Conservation (phyloP, 2,329 filamentous ascomycete species). For the Didymellaceae sp. region DNA sequence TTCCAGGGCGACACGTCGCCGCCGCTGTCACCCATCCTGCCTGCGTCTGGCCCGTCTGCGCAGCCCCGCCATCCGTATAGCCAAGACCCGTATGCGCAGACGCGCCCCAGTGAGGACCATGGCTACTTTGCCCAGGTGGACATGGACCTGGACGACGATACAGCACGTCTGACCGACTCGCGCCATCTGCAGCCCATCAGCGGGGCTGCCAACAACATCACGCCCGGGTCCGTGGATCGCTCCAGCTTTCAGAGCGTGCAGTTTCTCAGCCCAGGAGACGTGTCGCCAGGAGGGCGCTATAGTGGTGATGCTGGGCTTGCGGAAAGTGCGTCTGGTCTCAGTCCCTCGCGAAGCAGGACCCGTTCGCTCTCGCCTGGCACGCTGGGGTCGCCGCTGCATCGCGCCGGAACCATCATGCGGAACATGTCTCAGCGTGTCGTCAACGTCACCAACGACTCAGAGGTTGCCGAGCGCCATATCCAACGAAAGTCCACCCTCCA, state of each 20-base stretch:
- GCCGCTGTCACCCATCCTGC: conserved; percentile 22
- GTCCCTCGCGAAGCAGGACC: conserved; percentile 53
- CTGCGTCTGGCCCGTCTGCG: conserved; percentile 43
- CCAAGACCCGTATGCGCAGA: conserved; percentile 39
- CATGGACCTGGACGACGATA: conserved; percentile 58
- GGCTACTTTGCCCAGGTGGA: conserved; percentile 59
- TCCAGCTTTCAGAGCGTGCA: conserved; percentile 61
- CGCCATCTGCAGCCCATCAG: conserved; percentile 64
- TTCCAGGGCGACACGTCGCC: conserved; percentile 51
- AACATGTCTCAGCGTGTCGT: conserved; percentile 97
- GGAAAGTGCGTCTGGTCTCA: conserved; percentile 57
- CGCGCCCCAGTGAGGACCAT: conserved; percentile 60
- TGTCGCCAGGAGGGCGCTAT: conserved; percentile 55
- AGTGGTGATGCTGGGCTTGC: conserved; percentile 67
- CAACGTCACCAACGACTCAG: conserved; percentile 92
- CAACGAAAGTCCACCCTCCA: conserved; percentile 66
- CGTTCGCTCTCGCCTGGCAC: conserved; percentile 55
- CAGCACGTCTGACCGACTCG: conserved; percentile 64
- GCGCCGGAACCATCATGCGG: conserved; percentile 59
- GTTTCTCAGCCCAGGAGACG: conserved; percentile 55
- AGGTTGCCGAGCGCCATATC: conserved; percentile 76
- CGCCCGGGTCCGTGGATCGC: conserved; percentile 48
- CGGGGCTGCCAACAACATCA: conserved; percentile 52
- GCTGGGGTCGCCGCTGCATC: conserved; percentile 55
- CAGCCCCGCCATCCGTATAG: conserved; percentile 57